Evolutionary conservation across 1,284 basidiomycete genomes (phyloP), one percentile per base, ranked within the genome.

Genomic region (Peniophora sp.): DNA sequence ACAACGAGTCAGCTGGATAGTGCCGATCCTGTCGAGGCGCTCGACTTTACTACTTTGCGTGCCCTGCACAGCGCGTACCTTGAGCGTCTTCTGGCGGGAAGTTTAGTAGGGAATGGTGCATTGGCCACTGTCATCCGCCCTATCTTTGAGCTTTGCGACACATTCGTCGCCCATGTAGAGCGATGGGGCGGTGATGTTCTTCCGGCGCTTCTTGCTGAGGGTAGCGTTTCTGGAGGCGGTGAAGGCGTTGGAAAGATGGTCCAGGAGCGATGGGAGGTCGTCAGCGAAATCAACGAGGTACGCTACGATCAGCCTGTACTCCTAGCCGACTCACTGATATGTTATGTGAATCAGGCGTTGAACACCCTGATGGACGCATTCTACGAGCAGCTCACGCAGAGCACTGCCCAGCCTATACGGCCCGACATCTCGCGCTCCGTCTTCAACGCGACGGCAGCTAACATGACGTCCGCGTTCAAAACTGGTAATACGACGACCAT

Each of bases 101-200:
- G 87, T 53, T 69, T 96, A 20, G 70, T 96, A 34, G 79, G 85
- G 2, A 87, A 92, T 56, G 63, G 78, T 0, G 69, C 75, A 1
- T 68, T 90, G 14, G 81, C 83, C 5, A 65, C 77, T 1, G 78
- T 83, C 43, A 71, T 92, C 27, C 79, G 83, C 12, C 74, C 81
- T 41, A 83, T 94, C 50, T 72, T 95, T 48, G 88, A 91, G 56
- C 73, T 85, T 2, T 95, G 91, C 63, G 89, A 90, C 62, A 76
- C 82, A 8, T 92, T 96, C 60, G 86, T 85, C 14, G 89, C 82
- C 8, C 79, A 90, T 53, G 79, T 94, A 0, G 92, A 94, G 65
- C 71, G 91, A 46, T 96, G 92, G 92, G 89, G 89, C n/a, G 92
- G 91, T 0, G 91, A 95, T 61, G 81, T 95, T 2, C 70, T 95